Evolutionary conservation across 164 flowering plant genomes (phyloP).

Genomic region (Aristolochia californica): DNA sequence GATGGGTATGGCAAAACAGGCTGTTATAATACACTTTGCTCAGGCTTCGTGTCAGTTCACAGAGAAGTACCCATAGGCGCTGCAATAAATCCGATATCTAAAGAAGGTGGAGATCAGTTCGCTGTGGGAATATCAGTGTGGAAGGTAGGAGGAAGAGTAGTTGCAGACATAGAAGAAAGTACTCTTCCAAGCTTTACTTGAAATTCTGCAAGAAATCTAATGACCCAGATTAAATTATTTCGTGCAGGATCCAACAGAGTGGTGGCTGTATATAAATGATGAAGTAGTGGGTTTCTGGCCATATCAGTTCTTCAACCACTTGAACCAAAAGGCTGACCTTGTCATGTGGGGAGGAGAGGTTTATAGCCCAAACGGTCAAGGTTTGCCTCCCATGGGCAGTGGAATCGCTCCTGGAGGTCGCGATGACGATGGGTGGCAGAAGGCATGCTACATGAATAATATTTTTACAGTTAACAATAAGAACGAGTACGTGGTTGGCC

Average conservation of each 20-base stretch:
- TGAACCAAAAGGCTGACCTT: not conserved
- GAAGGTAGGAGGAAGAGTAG: not conserved
- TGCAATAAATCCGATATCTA: not conserved
- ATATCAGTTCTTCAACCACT: not conserved
- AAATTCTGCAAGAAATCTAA: not conserved
- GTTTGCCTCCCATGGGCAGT: slow-evolving; percentile 1
- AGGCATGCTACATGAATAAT: not conserved
- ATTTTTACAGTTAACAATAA: not conserved
- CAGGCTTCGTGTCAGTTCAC: not conserved
- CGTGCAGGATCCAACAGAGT: not conserved
- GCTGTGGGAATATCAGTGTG: too few species aligned
- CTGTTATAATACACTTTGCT: not conserved
- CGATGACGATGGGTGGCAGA: not conserved
- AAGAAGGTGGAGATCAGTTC: too few species aligned
- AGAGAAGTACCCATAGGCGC: not conserved
- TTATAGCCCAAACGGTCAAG: not conserved
- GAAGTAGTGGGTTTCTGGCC: slow-evolving; percentile 1
- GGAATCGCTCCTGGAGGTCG: not conserved
- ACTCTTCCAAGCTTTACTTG: not conserved
- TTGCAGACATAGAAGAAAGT: not conserved
- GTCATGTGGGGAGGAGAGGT: not conserved
- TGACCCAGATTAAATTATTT: not conserved
- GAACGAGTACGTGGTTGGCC: not conserved
- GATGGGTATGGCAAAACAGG: not conserved
- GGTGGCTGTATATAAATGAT: not conserved